Evolutionary conservation across 2,329 filamentous ascomycete species (phyloP), one percentile per base, ranked within the genome.

Genomic region (Aspergillus sp.): DNA sequence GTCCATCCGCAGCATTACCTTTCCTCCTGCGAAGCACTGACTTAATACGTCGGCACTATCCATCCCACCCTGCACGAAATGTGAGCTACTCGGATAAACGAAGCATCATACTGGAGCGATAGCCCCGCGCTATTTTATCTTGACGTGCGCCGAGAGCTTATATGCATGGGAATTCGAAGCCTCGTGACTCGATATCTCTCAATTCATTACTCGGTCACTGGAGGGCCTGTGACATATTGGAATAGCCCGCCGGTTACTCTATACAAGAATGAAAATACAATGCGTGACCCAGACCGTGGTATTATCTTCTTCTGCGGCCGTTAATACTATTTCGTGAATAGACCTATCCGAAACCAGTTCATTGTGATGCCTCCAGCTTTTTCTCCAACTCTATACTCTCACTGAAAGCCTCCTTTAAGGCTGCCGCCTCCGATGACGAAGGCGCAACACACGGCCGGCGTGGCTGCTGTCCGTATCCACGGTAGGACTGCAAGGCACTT

Each of bases 401-500:
- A 7, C 66, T 68, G 57, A 77, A 72, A 47, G 69, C 67, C n/a
- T 70, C 70, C 56, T 75, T 72, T 54, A 74, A 66, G 33, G 66
- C 70, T 5, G 65, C 62, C 3, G 68, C 69, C 27, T 69, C 70
- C 56, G 68, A 63, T 37, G 60, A 61, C 34, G 72, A 77, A 3
- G 82, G 81, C 57, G 77, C 75, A 37, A 82, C 81, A 57, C 83
- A 79, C 2, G 91, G 91, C 66, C 83, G 81, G 59, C 91, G 83
- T 5, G 90, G 89, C 72, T 86, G 85, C 3, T 89, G 89, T 27
- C 91, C 91, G 71, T 96, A 96, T 49, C 90, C 90, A 70, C 86
- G 91, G 74, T 91, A 91, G 64, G 80, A 85, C 79, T 95, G 86
- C 66, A 96, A 87, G 11, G 89, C 90, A 64, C 84, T 85, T 82